Evolutionary conservation across 208 protist species (phyloP).

Genomic region (Acanthamoeba lenticulata): DNA sequence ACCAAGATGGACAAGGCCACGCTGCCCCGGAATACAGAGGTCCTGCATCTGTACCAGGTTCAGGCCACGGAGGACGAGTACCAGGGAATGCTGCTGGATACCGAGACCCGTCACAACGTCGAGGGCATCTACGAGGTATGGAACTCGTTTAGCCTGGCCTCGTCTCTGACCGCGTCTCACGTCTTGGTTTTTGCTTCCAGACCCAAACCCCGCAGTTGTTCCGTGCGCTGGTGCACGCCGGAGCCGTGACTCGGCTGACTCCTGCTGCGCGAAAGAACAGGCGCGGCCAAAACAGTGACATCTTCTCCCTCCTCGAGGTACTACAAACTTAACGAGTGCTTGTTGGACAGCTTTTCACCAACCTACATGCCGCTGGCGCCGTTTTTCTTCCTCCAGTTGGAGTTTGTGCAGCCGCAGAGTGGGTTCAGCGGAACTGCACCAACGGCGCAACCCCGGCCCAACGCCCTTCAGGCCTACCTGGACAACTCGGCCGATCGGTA

Average conservation of each 20-base stretch:
- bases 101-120: background rate
- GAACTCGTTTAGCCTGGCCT: background rate
- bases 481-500: constrained; percentile 45
- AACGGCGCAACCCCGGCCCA: background rate
- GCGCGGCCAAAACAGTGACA: constrained; percentile 1
- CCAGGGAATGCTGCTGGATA: constrained; percentile 41
- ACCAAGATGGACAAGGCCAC: background rate
- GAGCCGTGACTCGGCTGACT: background rate
- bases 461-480: constrained; percentile 13
- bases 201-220: constrained; percentile 39
- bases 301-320: constrained; percentile 53
- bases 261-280: background rate
- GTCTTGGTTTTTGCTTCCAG: background rate
- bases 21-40: constrained; percentile 39
- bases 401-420: background rate
- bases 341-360: background rate
- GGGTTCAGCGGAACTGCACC: background rate
- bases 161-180: background rate
- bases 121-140: constrained; percentile 50
- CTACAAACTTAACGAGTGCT: background rate
- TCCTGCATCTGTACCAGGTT: constrained; percentile 38
- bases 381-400: background rate
- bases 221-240: constrained; percentile 42
- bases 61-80: constrained; percentile 39
- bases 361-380: background rate